phyloP scores from a whole-genome alignment of 1,284 basidiomycete genomes.

The Pholiota adiposa region DNA sequence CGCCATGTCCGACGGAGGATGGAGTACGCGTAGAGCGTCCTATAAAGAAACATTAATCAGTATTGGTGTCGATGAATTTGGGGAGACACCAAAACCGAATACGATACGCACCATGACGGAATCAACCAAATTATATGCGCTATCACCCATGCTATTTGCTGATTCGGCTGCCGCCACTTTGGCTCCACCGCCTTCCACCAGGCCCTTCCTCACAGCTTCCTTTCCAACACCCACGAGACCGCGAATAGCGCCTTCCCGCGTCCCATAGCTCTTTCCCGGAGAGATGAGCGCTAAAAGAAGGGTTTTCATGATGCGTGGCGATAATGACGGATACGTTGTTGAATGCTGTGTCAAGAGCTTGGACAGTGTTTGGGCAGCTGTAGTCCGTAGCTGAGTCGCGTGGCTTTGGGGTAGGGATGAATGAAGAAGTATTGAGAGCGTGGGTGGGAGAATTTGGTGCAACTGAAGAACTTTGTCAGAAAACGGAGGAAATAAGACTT shows the following conservation, averaged over 20 bases:
- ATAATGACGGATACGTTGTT: constrained; percentile 85
- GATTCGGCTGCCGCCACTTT: constrained; percentile 67
- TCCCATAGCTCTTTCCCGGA: constrained; percentile 70
- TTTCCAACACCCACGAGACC: constrained; percentile 85
- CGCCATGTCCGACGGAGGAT: constrained; percentile 57
- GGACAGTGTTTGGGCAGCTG: constrained; percentile 83
- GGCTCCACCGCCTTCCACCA: constrained; percentile 78
- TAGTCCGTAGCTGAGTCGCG: constrained; percentile 67
- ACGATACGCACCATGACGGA: constrained; percentile 57
- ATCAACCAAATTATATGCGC: constrained; percentile 50
- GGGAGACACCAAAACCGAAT: background rate
- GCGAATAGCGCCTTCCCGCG: constrained; percentile 84
- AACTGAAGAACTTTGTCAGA: constrained; percentile 63
- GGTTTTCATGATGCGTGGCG: constrained; percentile 91
- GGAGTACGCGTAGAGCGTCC: constrained; percentile 65
- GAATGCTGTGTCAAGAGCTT: constrained; percentile 78
- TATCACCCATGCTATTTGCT: constrained; percentile 29
- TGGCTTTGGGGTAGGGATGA: constrained; percentile 72
- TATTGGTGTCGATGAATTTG: background rate
- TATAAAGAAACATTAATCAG: constrained; percentile 25
- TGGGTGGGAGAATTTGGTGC: constrained; percentile 93
- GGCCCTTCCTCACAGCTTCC: constrained; percentile 79
- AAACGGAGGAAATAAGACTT: too few species aligned
- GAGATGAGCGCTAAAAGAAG: constrained; percentile 85
- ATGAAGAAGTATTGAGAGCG: constrained; percentile 90